A percentile compares a stretch with the other conserved stretches of the same genome.
These are phyloP conservation scores for Gastrolobium bilobum DNA, from an alignment of 306 rosid genomes.

Conservation along the genomic window DNA sequence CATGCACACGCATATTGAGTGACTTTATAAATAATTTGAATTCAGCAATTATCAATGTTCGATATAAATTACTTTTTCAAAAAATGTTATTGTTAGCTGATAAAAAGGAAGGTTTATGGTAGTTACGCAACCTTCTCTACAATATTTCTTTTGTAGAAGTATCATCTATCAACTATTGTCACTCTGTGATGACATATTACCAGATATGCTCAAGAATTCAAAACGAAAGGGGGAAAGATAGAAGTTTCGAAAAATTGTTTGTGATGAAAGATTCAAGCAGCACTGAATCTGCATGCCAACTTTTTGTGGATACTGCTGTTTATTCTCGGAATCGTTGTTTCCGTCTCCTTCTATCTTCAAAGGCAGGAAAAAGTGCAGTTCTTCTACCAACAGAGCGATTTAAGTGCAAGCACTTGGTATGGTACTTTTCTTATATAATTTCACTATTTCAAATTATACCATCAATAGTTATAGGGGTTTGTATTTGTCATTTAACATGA, in stretches of 20 bases:
- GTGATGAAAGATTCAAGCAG: conserved; percentile 75
- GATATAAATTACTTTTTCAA: conserved; percentile 8
- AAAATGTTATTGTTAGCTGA: conserved; percentile 27
- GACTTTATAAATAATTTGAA: conserved; percentile 30
- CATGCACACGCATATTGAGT: not conserved
- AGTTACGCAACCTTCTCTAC: conserved; percentile 39
- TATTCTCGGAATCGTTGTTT: conserved; percentile 94
- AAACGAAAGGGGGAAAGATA: conserved; percentile 56
- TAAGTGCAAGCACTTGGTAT: conserved; percentile 73
- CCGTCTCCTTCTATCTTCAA: conserved; percentile 86
- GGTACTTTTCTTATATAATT: conserved; percentile 43
- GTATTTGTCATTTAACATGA: too few species aligned
- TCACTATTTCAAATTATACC: conserved; percentile 37
- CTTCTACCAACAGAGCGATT: conserved; percentile 80
- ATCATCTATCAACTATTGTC: conserved; percentile 52
- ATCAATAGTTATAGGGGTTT: too few species aligned
- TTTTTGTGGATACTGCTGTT: conserved; percentile 93
- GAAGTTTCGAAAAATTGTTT: conserved; percentile 65
- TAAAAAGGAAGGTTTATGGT: conserved; percentile 39
- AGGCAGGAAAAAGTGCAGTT: conserved; percentile 90
- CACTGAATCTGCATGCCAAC: conserved; percentile 60
- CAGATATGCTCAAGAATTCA: conserved; percentile 90
- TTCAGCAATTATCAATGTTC: conserved; percentile 18
- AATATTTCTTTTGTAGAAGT: conserved; percentile 48
- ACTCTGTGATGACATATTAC: conserved; percentile 50